Base-by-base conservation (phyloP, 2,329 filamentous ascomycete genomes). In the Coniella lustricola region DNA sequence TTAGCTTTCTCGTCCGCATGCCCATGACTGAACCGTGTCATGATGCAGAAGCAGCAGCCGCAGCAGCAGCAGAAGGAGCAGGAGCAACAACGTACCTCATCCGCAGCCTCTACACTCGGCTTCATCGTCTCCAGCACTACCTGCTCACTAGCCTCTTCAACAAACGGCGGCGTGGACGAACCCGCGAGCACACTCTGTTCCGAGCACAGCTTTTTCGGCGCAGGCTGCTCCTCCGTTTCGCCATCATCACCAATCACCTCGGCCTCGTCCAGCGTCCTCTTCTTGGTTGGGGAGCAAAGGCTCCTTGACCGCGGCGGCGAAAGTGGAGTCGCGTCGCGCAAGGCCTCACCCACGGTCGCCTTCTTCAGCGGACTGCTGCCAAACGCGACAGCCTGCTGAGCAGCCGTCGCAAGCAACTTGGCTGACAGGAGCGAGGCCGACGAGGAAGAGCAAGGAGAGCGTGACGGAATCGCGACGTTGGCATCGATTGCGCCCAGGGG, bases 401-500 rank as follows among this genome's bases (percentile, higher is more conserved):
- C 37, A 21, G 25, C 10, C 5, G 25, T 5, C 5, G 25, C 25
- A 29, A 17, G 41, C 9, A 48, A 50, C 51, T 16, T 55, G 33
- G 45, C 37, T 31, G 56, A 61, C 50, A 29, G 10, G 25, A 29
- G 25, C 25, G 25, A 29, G 25, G 25, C 25, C 5, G 25, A 29
- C 25, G 64, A 65, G 32, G 63, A n/a, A n/a, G n/a, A 60, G 59
- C 67, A 39, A 7, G 50, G 44, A 4, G 44, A 48, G 35, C 40
- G 47, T 31, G 49, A 44, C 34, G 50, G 47, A 32, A 44, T 47
- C 43, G 49, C 41, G 33, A 50, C 66, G 64, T 75, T 75, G 47
- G 67, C 66, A 62, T 75, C 65, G 44, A 73, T 63, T 18, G 69
- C 60, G 44, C 67, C 72, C 35, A 76, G 69, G 53, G 69, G 72